Percentiles rank a stretch among this genome's conserved stretches.
Evolutionary conservation across 2,329 filamentous ascomycete species (phyloP).

Genomic region (Apiospora arundinis): DNA sequence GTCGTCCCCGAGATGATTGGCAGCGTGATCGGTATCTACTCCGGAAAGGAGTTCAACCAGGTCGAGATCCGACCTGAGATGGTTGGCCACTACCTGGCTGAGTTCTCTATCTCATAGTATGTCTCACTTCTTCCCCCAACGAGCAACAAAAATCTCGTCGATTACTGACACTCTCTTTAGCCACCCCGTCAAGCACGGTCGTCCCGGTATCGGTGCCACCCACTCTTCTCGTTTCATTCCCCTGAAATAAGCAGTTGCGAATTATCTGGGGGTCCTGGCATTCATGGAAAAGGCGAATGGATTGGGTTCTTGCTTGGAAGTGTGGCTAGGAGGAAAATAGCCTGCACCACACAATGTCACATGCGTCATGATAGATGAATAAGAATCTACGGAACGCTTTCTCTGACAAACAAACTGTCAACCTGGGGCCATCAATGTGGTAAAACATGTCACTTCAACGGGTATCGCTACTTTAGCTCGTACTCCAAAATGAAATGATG

Average conservation of each 20-base stretch:
- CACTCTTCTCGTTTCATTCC: conserved; percentile 99
- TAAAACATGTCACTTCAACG: neutral
- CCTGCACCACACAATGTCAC: conserved; percentile 44
- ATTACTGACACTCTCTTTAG: conserved; percentile 64
- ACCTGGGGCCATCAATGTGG: conserved; percentile 1
- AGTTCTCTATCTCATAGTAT: conserved; percentile 99
- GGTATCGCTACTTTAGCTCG: conserved; percentile 4
- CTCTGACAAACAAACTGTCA: conserved; percentile 18
- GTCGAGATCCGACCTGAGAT: conserved; percentile 99
- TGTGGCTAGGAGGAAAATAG: conserved; percentile 35
- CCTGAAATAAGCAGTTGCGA: conserved; percentile 82
- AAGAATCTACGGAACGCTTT: conserved; percentile 36
- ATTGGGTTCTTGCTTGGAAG: conserved; percentile 59
- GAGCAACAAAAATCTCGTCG: too few species aligned
- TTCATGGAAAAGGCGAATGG: conserved; percentile 66
- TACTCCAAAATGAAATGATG: conserved; percentile 5
- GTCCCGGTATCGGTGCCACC: conserved; percentile 99
- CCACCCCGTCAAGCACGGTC: conserved; percentile 99
- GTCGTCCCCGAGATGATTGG: conserved; percentile 99
- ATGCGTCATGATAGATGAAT: conserved; percentile 53
- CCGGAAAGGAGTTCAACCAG: conserved; percentile 99
- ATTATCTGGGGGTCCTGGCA: conserved; percentile 60
- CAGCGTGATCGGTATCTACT: conserved; percentile 98
- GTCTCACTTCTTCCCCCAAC: conserved; percentile 38
- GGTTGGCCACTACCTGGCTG: conserved; percentile 98